Evolutionary conservation across 2,329 filamentous ascomycete species (phyloP).

Genomic region (Orbilia javanica): DNA sequence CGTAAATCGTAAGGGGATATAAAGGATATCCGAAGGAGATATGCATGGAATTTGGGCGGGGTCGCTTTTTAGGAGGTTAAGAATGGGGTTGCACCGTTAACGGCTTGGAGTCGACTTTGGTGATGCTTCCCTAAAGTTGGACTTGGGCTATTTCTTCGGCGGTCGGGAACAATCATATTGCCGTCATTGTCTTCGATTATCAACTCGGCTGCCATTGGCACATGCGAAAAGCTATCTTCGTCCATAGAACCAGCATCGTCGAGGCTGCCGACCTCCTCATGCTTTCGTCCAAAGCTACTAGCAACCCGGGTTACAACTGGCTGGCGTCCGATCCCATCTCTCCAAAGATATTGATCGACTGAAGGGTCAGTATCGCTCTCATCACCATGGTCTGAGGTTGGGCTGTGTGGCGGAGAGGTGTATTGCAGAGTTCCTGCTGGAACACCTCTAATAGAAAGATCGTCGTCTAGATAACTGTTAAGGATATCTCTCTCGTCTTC

Average conservation of each 20-base stretch:
- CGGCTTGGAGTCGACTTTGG: slow-evolving; percentile 18
- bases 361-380: slow-evolving; percentile 46
- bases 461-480: slow-evolving; percentile 51
- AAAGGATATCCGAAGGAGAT: neutral
- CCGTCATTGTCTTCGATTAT: slow-evolving; percentile 56
- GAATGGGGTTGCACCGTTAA: slow-evolving; percentile 42
- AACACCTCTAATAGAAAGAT: slow-evolving; percentile 27
- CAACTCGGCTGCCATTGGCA: slow-evolving; percentile 38
- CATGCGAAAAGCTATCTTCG: slow-evolving; percentile 30
- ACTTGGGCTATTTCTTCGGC: slow-evolving; percentile 49
- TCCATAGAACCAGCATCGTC: slow-evolving; percentile 51
- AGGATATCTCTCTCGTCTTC: slow-evolving; percentile 55
- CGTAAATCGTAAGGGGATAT: slow-evolving; percentile 17
- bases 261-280: slow-evolving; percentile 47
- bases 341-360: slow-evolving; percentile 48
- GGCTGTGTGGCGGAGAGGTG: slow-evolving; percentile 40
- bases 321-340: slow-evolving; percentile 46
- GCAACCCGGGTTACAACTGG: slow-evolving; percentile 50
- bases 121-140: slow-evolving; percentile 51
- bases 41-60: neutral
- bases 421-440: slow-evolving; percentile 29
- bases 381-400: slow-evolving; percentile 29
- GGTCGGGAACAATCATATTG: slow-evolving; percentile 57
- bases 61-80: slow-evolving; percentile 10
- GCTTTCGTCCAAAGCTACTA: slow-evolving; percentile 52